Evolutionary conservation across 306 rosid species (phyloP).

Genomic region (Quercus mongolica): DNA sequence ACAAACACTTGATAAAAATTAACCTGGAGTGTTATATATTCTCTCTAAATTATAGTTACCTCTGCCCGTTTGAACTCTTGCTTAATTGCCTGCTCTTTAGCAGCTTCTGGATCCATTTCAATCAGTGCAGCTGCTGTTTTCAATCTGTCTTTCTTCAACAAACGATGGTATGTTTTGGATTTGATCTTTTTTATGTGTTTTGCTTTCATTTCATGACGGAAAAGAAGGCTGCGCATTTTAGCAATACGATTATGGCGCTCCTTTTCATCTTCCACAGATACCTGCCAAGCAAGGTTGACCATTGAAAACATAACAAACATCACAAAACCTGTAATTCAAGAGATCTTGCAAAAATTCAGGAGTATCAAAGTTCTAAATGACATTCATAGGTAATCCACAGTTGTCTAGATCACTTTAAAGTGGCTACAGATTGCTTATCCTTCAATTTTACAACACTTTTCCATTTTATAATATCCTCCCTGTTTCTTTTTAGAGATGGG

Average conservation of each 20-base stretch:
- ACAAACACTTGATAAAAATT: not conserved
- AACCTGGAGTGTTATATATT: not conserved
- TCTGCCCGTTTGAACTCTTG: constrained; percentile 76
- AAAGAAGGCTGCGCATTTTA: constrained; percentile 87
- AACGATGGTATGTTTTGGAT: constrained; percentile 77
- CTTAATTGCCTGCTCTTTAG: constrained; percentile 72
- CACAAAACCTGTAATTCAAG: not conserved
- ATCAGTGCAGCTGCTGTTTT: constrained; percentile 49
- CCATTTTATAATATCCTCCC: too few species aligned
- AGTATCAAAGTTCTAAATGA: not conserved
- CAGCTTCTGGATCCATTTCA: constrained; percentile 75
- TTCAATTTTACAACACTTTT: not conserved
- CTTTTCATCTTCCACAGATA: constrained; percentile 75
- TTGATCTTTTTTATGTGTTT: constrained; percentile 82
- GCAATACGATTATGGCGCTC: constrained; percentile 83
- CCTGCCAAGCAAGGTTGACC: constrained; percentile 37
- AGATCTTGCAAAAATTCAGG: not conserved
- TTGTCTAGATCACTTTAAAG: too few species aligned
- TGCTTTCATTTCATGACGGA: constrained; percentile 72
- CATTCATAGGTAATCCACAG: not conserved
- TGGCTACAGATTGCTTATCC: not conserved
- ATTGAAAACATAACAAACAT: not conserved
- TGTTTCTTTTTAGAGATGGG: not conserved
- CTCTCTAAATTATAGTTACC: constrained; percentile 42
- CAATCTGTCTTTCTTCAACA: constrained; percentile 73